Evolutionary conservation across 2,329 filamentous ascomycete genomes (phyloP).

Genomic region (Beauveria caledonica): DNA sequence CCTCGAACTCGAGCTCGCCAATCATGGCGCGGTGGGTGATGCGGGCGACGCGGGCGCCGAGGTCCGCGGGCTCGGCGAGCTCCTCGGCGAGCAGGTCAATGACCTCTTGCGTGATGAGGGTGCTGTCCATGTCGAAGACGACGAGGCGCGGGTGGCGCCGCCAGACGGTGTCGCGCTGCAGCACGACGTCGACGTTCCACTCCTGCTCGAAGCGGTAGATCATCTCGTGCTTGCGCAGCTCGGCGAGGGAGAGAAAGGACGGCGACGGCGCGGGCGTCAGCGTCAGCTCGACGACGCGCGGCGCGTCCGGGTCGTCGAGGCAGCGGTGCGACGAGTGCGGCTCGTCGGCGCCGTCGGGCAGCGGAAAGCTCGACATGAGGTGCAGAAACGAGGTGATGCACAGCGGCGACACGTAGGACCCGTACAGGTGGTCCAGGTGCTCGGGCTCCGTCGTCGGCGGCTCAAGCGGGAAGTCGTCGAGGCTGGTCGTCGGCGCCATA

Average conservation of each 20-base stretch:
- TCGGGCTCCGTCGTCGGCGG: constrained; percentile 45
- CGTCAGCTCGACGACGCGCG: constrained; percentile 58
- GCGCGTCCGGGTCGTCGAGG: constrained; percentile 51
- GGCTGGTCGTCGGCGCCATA: constrained; percentile 50
- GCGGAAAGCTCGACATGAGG: constrained; percentile 55
- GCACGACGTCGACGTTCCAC: constrained; percentile 78
- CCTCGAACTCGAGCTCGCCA: constrained; percentile 87
- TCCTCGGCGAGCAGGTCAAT: constrained; percentile 90
- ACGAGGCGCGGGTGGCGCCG: constrained; percentile 76
- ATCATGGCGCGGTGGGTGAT: constrained; percentile 95
- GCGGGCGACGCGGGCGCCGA: constrained; percentile 73
- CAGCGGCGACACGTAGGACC: constrained; percentile 56
- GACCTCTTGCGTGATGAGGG: constrained; percentile 92
- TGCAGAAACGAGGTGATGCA: constrained; percentile 60
- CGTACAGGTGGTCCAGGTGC: constrained; percentile 57
- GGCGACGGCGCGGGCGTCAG: constrained; percentile 52
- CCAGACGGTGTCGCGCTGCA: constrained; percentile 67
- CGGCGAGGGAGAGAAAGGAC: constrained; percentile 57
- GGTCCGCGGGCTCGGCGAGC: constrained; percentile 57
- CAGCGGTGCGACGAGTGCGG: constrained; percentile 55
- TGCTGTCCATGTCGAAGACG: constrained; percentile 98
- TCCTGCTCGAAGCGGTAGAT: constrained; percentile 79
- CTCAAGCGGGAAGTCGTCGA: constrained; percentile 53
- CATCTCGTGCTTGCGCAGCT: constrained; percentile 70
- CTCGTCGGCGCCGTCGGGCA: constrained; percentile 41